Evolutionary conservation across 176 grass and related monocot genomes (phyloP), one percentile per base, ranked within the genome.

Genomic region (Zoysia pacifica): DNA sequence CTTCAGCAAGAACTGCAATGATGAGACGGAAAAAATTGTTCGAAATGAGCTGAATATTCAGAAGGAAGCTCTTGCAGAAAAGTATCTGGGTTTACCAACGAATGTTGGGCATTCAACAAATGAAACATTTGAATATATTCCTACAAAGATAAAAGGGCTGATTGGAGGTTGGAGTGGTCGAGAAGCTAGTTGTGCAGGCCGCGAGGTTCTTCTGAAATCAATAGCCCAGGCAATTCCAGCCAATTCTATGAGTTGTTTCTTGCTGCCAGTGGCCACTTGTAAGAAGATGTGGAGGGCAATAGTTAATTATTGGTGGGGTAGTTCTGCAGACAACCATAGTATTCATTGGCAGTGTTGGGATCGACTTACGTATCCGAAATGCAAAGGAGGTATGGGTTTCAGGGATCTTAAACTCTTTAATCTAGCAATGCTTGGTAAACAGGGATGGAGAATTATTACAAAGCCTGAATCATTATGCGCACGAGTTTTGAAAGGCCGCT

Each of bases 81-180:
- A 50, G 14, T 50, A 50, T 2, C 6, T 49, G 2, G 45, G 45
- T 0, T 9, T 70, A 0, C 46, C 19, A 0, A 70, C 45, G 0
- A 5, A 18, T 1, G 0, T 48, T 0, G 45, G 44, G 0, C 3
- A 8, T 2, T 20, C 66, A 0, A 28, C 66, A 5, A 48, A 48
- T 4, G n/a, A 70, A 0, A 7, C 15, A 0, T 68, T 68, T 4
- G 42, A 68, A 18, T 68, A 46, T 2, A 11, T 68, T 6, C 65
- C 65, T 0, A 46, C 42, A 0, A n/a, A 2, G 9, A 6, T 69
- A 0, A 35, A 6, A 14, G 40, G 40, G 0, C 9, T 49, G 0
- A 5, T 70, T 0, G 11, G 68, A 0, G 0, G 11, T 1, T 70
- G 11, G 46, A 12, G 1, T 49, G 46, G 67, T 0, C 5, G 2